Base-by-base conservation (phyloP, 805 yeast species). In the Metschnikowia arizonensis region DNA sequence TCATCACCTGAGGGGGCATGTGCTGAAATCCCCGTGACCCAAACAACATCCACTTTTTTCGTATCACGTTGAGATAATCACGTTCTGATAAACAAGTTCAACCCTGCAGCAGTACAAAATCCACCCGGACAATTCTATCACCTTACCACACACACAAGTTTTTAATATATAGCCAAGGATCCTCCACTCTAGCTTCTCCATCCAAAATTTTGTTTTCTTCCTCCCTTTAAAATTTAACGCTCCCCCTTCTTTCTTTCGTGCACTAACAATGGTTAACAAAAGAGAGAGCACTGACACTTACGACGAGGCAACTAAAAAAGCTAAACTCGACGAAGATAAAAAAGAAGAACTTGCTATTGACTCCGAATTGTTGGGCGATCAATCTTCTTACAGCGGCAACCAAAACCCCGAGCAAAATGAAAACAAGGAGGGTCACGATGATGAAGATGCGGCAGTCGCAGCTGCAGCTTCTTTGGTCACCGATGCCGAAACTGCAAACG, bases 321-420 rank as follows among this genome's bases (percentile, higher is more conserved):
- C 42, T 19, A 53, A 53, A 40, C 47, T 42, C 21, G 54, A 45
- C 44, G 51, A 47, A 19, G 34, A 26, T 18, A 54, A 55, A 33
- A 52, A 54, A 28, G 54, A 55, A 4, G 58, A 55, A 40, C 53
- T 63, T 34, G 72, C 69, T 43, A 72, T 70, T 44, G 76, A 69
- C 54, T 64, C 72, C 29, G 76, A 69, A 50, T 61, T 72, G 49
- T 63, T 72, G 50, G 70, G 67, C 34, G 74, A 71, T 50, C 73
- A 69, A 45, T 61, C 64, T 33, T 62, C 65, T 33, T 65, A 63
- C 53, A 51, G 38, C 19, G 47, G 44, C 19, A 46, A 37, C n/a
- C 29, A 38, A 5, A 44, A 39, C 19, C 33, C 38, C 41, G 48
- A 52, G 34, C 49, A 47, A 33, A 47, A 43, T 24, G 49, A 41